These are phyloP conservation scores for Calonectria pauciramosa DNA, from an alignment of 2,329 filamentous ascomycete species.

Conservation along the genomic window DNA sequence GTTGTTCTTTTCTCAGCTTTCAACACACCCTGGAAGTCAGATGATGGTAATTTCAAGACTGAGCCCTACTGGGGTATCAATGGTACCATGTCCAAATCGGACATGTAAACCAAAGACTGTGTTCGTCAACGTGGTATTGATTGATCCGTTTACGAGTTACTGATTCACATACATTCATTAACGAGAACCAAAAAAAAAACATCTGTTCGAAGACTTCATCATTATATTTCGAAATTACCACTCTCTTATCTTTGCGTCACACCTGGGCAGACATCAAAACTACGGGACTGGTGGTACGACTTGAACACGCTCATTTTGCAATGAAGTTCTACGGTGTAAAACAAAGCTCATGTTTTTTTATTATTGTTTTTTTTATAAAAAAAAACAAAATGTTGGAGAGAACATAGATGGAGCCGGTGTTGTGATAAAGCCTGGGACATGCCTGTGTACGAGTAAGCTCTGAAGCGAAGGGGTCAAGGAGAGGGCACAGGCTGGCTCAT, in stretches of 20 bases:
- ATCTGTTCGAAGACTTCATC: not conserved
- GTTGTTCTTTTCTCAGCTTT: slow-evolving; percentile 84
- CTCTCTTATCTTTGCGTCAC: not conserved
- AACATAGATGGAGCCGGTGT: not conserved
- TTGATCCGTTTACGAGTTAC: not conserved
- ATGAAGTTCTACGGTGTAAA: not conserved
- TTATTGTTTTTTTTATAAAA: no score
- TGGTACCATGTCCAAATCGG: slow-evolving; percentile 44
- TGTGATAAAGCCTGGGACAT: not conserved
- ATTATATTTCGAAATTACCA: not conserved
- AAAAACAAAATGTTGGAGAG: no score
- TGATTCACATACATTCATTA: not conserved
- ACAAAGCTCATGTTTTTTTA: not conserved
- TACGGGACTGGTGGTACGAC: not conserved
- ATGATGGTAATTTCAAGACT: slow-evolving; percentile 74
- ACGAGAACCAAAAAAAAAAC: not conserved
- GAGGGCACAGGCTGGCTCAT: not conserved
- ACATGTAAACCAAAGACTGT: slow-evolving; percentile 24
- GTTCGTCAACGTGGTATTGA: not conserved
- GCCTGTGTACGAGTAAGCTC: not conserved
- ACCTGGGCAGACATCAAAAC: not conserved
- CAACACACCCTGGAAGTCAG: slow-evolving; percentile 84
- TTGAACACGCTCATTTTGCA: not conserved
- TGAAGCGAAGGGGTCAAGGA: no score
- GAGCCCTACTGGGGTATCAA: slow-evolving; percentile 84